These are phyloP conservation scores for Escallonia herrerae DNA, from an alignment of 129 eudicot species.

Conservation along the genomic window DNA sequence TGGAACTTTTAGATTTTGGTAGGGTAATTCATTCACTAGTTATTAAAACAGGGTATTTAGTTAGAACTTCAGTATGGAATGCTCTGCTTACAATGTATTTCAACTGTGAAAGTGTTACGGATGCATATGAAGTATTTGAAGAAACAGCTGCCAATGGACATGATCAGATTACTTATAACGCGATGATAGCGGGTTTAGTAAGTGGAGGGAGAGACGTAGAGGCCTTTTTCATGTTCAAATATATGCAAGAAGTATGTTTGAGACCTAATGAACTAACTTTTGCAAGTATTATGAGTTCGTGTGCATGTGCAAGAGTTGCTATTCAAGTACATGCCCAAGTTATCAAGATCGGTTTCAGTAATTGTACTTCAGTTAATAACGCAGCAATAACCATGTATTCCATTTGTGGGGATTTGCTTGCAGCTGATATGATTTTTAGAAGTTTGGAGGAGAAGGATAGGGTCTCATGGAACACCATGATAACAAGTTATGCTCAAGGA, in stretches of 20 bases:
- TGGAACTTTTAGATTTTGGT: constrained; percentile 46
- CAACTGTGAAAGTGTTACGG: constrained; percentile 28
- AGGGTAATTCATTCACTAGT: constrained; percentile 54
- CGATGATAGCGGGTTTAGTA: constrained; percentile 66
- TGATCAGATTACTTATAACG: constrained; percentile 69
- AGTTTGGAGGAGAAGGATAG: constrained; percentile 47
- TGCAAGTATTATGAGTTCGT: constrained; percentile 63
- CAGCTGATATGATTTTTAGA: constrained; percentile 34
- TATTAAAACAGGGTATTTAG: constrained; percentile 60
- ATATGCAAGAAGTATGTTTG: constrained; percentile 38
- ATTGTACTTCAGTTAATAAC: constrained; percentile 55
- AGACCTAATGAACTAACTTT: constrained; percentile 66
- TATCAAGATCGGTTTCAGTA: constrained; percentile 45
- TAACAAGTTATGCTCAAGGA: constrained; percentile 53
- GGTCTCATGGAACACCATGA: constrained; percentile 75
- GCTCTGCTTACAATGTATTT: constrained; percentile 79
- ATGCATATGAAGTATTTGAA: constrained; percentile 51
- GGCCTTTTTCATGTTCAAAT: constrained; percentile 45
- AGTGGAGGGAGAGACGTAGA: constrained; percentile 52
- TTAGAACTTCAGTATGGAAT: constrained; percentile 52
- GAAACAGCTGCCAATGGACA: constrained; percentile 26
- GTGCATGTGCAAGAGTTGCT: constrained; percentile 24
- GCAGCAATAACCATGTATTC: constrained; percentile 71
- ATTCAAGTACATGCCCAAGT: constrained; percentile 55
- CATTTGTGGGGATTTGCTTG: constrained; percentile 29